Base-by-base conservation (phyloP, 2,329 filamentous ascomycete genomes). In the Colletotrichum plurivorum region DNA sequence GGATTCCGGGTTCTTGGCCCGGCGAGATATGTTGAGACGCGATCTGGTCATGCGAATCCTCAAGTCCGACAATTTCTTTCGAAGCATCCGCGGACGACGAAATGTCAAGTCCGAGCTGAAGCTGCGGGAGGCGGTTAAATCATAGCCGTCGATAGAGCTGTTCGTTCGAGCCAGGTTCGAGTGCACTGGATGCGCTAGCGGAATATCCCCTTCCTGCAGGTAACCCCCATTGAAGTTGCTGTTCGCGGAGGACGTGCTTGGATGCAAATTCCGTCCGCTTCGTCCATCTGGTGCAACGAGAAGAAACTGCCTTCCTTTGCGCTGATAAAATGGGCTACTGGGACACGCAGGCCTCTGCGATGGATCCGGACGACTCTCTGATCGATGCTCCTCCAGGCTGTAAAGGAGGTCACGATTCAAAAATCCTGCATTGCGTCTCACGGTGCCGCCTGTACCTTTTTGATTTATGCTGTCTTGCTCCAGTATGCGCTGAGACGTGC, bases 61-160 rank as follows among this genome's bases (percentile, higher is more conserved):
- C 25, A 72, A 22, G 20, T 71, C 53, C 6, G 70, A 72, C 5
- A 72, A 57, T 16, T 72, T 72, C 60, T 72, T 72, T 10, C 60
- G 67, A 15, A 72, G 51, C n/a, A 59, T 36, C 7, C 46, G 41
- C 5, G 68, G 64, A 2, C 55, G 59, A 22, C 57, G 51, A 13
- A 59, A 70, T 16, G 45, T 61, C 10, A 61, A 7, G 12, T 69
- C 69, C 2, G 70, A 69, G n/a, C 54, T 36, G 52, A 66, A 68
- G 45, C 70, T 72, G 9, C 53, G 60, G 4, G 52, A 25, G 13
- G 63, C 69, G 18, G 56, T 71, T 52, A 64, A 18, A 20, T 63
- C 61, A 16, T 54, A 67, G 15, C 52, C 64, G 16, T 65, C 65
- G 16, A 66, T 52, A 3, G 64, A 72, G 5, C 57, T 59, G 27